Conservation (phyloP, 495 filamentous ascomycete species). For the Xylaria sp. region DNA sequence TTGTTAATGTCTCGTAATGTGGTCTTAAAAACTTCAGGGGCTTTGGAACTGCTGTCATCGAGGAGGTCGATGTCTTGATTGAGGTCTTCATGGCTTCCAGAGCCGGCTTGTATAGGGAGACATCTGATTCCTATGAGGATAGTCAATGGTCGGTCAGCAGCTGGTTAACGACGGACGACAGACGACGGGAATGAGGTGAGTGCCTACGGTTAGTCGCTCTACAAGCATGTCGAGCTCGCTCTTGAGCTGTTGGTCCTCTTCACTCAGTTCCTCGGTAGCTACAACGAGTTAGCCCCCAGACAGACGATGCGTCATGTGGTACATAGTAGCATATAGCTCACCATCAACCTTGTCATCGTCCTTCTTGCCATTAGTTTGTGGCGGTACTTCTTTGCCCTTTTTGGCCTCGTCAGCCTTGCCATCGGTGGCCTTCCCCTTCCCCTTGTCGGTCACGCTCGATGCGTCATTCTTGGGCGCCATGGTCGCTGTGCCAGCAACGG, state of each 20-base stretch:
- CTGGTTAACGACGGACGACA: not conserved
- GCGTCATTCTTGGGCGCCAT: conserved; percentile 95
- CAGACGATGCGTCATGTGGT: conserved; percentile 22
- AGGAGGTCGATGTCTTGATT: conserved; percentile 98
- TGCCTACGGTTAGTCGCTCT: conserved; percentile 84
- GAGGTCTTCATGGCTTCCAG: conserved; percentile 94
- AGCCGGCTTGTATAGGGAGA: conserved; percentile 86
- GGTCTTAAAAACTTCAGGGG: conserved; percentile 97
- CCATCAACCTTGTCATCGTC: conserved; percentile 64
- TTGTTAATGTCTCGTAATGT: conserved; percentile 86
- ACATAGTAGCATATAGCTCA: conserved; percentile 36
- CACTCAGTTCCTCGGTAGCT: conserved; percentile 84
- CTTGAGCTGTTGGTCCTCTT: conserved; percentile 98
- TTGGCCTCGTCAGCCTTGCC: conserved; percentile 71
- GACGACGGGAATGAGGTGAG: not conserved
- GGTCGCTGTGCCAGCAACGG: conserved; percentile 32
- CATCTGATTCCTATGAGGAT: conserved; percentile 75
- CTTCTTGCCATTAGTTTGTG: conserved; percentile 76
- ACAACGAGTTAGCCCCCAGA: conserved; percentile 35
- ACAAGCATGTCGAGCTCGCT: conserved; percentile 98
- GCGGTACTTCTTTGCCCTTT: conserved; percentile 68
- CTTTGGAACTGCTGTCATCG: conserved; percentile 98
- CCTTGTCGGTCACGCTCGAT: conserved; percentile 86
- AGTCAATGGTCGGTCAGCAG: not conserved
- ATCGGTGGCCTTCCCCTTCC: conserved; percentile 87